Evolutionary conservation across 1,139 yeast genomes (phyloP), one percentile per base, ranked within the genome.

Genomic region (Kazachstania sp.): DNA sequence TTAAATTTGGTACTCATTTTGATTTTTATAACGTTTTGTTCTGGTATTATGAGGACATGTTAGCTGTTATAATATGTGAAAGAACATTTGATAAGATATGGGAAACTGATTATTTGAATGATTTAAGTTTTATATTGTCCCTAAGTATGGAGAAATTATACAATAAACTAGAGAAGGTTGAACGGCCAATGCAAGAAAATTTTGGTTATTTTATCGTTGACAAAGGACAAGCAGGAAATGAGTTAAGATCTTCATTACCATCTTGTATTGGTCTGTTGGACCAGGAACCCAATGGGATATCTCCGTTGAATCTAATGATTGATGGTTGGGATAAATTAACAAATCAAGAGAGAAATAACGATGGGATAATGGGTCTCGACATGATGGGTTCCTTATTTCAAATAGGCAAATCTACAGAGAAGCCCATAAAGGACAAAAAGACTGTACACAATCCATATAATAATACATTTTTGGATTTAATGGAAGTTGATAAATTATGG

Each of bases 41-140:
- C 46, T 64, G 68, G 68, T 60, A 55, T 42, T 61, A 52, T 46
- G 52, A 60, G 13, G 63, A 60, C 44, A 47, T 56, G 4, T 45
- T 61, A 16, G 54, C 53, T 1, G 51, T 59, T 1, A 49, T 63
- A 12, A 54, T 62, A 2, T 54, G 57, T 46, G 55, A 63, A 34
- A 46, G 50, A 2, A 41, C 47, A 9, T 63, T 63, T 44, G 50
- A 50, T 3, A 58, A 51, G 29, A 57, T 64, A n/a, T 58, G 60
- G 57, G 63, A 62, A 23, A 45, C 46, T 11, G 54, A 56, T 4
- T 64, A 60, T 45, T 47, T 64, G 40, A 56, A 54, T 29, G 57
- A 57, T 18, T 40, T 62, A 28, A 52, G 57, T 26, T 54, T 45
- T 29, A 53, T 56, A 26, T 47, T 63, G n/a, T 47, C 50, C 23